A percentile compares a stretch with the other conserved stretches of the same genome.
These are phyloP conservation scores for Ceriops decandra DNA, from an alignment of 345 rosid species.

Conservation along the genomic window DNA sequence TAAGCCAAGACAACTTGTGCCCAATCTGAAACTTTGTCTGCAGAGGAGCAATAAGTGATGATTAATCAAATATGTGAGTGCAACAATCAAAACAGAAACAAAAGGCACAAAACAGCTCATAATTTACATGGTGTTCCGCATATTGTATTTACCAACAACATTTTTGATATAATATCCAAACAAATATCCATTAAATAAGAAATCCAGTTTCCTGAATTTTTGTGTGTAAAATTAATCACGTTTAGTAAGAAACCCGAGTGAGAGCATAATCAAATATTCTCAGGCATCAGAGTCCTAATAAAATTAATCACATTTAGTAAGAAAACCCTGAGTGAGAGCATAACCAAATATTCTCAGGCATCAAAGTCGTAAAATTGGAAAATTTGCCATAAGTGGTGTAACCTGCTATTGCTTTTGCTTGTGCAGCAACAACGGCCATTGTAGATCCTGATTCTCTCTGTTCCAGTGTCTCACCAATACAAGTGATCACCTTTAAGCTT, in stretches of 20 bases:
- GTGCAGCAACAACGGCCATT: conserved; percentile 56
- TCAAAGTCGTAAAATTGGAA: background rate
- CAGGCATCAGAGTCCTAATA: background rate
- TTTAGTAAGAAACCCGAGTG: background rate
- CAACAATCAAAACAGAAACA: no score
- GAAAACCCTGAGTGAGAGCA: background rate
- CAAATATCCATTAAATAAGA: no score
- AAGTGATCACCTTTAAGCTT: conserved; percentile 68
- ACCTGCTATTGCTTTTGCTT: conserved; percentile 70
- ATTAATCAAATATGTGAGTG: no score
- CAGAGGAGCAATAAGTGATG: background rate
- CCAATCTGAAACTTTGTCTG: conserved; percentile 57
- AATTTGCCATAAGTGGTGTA: conserved; percentile 2
- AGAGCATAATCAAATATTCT: background rate
- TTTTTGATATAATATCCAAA: no score
- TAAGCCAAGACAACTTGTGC: conserved; percentile 57
- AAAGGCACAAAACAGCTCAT: no score
- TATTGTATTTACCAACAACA: no score
- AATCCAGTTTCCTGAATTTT: no score
- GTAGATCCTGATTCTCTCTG: conserved; percentile 72
- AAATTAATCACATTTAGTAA: background rate
- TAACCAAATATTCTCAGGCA: background rate
- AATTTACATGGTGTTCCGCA: no score
- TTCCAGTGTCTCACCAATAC: conserved; percentile 68
- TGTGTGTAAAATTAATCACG: background rate